These are phyloP conservation scores for Neonectria sp. DNA, from an alignment of 2,329 filamentous ascomycete species.

Conservation along the genomic window DNA sequence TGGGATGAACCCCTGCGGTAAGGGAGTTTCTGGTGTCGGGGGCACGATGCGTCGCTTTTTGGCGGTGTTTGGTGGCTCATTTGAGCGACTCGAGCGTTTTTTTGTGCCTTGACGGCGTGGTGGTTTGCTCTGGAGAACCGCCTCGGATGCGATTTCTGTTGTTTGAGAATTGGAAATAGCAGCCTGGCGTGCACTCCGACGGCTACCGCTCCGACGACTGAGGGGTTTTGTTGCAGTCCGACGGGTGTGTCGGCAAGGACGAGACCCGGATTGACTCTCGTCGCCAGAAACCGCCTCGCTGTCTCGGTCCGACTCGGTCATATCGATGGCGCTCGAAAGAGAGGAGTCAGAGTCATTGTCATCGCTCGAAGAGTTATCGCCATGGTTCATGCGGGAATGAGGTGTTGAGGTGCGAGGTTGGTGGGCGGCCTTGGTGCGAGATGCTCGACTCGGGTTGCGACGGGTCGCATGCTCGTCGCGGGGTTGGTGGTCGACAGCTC, in stretches of 20 bases:
- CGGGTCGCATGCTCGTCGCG: slow-evolving; percentile 28
- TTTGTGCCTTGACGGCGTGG: slow-evolving; percentile 21
- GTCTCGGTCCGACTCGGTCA: slow-evolving; percentile 30
- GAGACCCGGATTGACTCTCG: slow-evolving; percentile 21
- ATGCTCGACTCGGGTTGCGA: slow-evolving; percentile 44
- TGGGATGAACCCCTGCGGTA: slow-evolving; percentile 56
- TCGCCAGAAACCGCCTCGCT: slow-evolving; percentile 28
- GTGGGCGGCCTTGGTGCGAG: slow-evolving; percentile 26
- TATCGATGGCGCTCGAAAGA: slow-evolving; percentile 18
- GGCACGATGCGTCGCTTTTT: slow-evolving; percentile 41
- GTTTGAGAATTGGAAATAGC: slow-evolving; percentile 24
- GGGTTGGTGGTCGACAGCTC: slow-evolving; percentile 41
- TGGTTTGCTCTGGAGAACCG: neutral
- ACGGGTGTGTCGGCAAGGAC: slow-evolving; percentile 21
- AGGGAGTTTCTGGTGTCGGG: slow-evolving; percentile 23
- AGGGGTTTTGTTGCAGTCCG: neutral
- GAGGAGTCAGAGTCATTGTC: slow-evolving; percentile 33
- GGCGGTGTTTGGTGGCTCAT: slow-evolving; percentile 20
- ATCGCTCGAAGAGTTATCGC: slow-evolving; percentile 32
- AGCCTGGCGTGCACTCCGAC: slow-evolving; percentile 35
- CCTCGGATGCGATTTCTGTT: neutral
- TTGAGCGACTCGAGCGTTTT: slow-evolving; percentile 35
- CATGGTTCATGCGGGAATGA: slow-evolving; percentile 24
- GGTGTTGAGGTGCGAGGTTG: slow-evolving; percentile 35
- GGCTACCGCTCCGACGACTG: slow-evolving; percentile 12